Base-by-base conservation (phyloP, 768 basidiomycete genomes). In the Auriscalpium microsporum region DNA sequence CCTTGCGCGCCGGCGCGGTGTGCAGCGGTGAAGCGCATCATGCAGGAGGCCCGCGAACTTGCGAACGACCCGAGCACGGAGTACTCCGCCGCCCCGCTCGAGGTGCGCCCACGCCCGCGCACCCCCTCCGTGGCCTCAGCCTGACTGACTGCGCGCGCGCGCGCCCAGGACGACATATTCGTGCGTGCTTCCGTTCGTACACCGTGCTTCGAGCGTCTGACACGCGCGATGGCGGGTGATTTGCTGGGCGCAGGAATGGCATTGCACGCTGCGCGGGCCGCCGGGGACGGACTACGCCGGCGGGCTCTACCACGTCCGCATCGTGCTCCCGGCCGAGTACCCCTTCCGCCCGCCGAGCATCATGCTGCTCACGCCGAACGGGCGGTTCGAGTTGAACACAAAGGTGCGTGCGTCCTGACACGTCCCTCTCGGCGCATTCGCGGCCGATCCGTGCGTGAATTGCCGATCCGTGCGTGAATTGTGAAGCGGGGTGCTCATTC, bases 291-390 rank as follows among this genome's bases (percentile, higher is more conserved):
- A 97, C 67, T 98, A 87, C 58, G 90, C 92, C 69, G 92, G 90
- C 52, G 95, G 94, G 46, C 72, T 96, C n/a, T 98, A 98, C 72
- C 95, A 97, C 72, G 87, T 96, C 68, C 84, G 94, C 55, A 87
- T 95, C 64, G 71, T 90, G 28, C 74, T 96, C 8, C 94, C 94
- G 11, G 85, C 93, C 52, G 90, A 93, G 74, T 97, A 98, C 69
- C 95, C 95, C 35, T 96, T 98, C 73, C 84, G 92, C 58, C 93
- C 95, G 35, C 95, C 95, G 21, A 91, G 94, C 48, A 84, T 97
- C 66, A 89, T 94, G 83, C 82, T 97, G 75, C 82, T 97, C 47
- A 98, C 94, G 11, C 95, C 95, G 7, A 95, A 88, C 60, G 95
- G 95, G n/a, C 82, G 95, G 47, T 98, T 97, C 64, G 94, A 97